Percentiles rank a stretch among this genome's conserved stretches.
These are phyloP conservation scores for Coprinopsis cinerea DNA, from an alignment of 768 basidiomycete genomes.

Conservation along the genomic window DNA sequence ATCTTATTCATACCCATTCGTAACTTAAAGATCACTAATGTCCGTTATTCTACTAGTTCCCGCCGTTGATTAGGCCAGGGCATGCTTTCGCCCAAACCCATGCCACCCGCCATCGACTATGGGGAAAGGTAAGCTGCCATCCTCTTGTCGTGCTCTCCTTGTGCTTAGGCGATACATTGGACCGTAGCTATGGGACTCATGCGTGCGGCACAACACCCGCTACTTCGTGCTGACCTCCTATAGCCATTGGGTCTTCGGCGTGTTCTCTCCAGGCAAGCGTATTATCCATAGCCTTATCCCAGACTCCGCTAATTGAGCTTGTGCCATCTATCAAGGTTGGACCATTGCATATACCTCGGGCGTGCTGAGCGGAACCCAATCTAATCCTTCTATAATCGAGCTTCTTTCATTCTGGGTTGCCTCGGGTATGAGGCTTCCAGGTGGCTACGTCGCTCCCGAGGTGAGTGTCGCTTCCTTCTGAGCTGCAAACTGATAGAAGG, in stretches of 20 bases:
- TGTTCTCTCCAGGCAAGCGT: constrained; percentile 47
- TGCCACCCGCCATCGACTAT: constrained; percentile 45
- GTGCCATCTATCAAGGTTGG: constrained; percentile 35
- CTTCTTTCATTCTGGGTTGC: constrained; percentile 49
- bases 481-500: constrained; percentile 2
- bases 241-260: constrained; percentile 56
- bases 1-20: not conserved
- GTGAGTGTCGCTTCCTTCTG: constrained; percentile 27
- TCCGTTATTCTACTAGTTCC: not conserved
- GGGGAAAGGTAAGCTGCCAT: constrained; percentile 45
- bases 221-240: constrained; percentile 60
- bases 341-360: constrained; percentile 45
- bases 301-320: not conserved
- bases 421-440: constrained; percentile 40
- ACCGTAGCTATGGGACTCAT: constrained; percentile 50
- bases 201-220: constrained; percentile 39
- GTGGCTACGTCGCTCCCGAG: constrained; percentile 29
- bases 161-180: not conserved
- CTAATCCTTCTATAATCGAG: constrained; percentile 45
- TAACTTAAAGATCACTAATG: not conserved
- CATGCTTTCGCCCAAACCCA: constrained; percentile 29
- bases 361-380: constrained; percentile 34
- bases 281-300: not conserved
- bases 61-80: not conserved
- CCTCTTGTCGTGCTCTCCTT: not conserved